Percentiles rank a stretch among this genome's conserved stretches.
Conservation (phyloP, 805 yeast species). For the Ogataea saltuana region DNA sequence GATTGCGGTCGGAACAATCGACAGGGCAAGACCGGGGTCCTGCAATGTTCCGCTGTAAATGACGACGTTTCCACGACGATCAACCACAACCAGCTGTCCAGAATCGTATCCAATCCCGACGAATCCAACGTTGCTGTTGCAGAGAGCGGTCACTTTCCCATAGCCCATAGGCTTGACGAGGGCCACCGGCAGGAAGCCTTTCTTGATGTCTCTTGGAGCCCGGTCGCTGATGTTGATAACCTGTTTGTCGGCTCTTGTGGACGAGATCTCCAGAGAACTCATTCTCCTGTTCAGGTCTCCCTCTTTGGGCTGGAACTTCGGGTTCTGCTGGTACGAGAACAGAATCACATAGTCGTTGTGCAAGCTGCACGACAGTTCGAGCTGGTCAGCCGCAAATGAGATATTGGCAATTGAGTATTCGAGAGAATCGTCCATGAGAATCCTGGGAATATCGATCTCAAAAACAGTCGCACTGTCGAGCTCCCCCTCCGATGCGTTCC, state of each 20-base stretch:
- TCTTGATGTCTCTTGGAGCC: slow-evolving; percentile 48
- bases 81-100: slow-evolving; percentile 76
- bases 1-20: slow-evolving; percentile 51
- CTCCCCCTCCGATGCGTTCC: slow-evolving; percentile 83
- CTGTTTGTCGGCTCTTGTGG: slow-evolving; percentile 31
- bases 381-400: slow-evolving; percentile 76
- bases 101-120: slow-evolving; percentile 75
- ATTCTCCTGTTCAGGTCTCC: slow-evolving; percentile 26
- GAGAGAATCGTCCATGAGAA: slow-evolving; percentile 44
- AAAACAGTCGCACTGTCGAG: slow-evolving; percentile 57
- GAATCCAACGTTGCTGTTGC: slow-evolving; percentile 78
- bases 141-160: slow-evolving; percentile 59
- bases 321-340: slow-evolving; percentile 66
- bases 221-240: slow-evolving; percentile 53
- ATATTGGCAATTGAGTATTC: slow-evolving; percentile 53
- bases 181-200: slow-evolving; percentile 64
- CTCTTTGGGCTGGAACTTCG: slow-evolving; percentile 40
- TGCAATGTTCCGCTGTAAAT: slow-evolving; percentile 41
- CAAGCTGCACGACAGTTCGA: slow-evolving; percentile 71
- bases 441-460: slow-evolving; percentile 55
- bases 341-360: slow-evolving; percentile 72
- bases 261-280: slow-evolving; percentile 33
- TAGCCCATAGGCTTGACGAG: slow-evolving; percentile 41
- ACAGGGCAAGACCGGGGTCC: slow-evolving; percentile 31
- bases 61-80: slow-evolving; percentile 65